Percentiles rank a stretch among this genome's conserved stretches.
Conservation (phyloP, 306 rosid genomes). For the Luffa acutangula region DNA sequence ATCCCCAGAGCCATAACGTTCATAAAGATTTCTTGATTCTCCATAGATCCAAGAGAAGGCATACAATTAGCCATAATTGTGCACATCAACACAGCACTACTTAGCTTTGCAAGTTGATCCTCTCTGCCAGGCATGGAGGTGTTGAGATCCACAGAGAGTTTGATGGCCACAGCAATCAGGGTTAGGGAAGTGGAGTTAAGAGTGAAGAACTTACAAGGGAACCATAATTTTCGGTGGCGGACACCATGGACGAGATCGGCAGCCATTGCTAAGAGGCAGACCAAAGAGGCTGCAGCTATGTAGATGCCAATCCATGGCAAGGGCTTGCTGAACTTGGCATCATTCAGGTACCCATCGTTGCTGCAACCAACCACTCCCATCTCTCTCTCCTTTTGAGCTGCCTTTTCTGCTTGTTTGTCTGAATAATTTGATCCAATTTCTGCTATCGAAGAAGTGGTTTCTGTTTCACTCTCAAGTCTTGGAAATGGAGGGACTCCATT, state of each 20-base stretch:
- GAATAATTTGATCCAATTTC: not conserved
- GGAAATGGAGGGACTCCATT: not conserved
- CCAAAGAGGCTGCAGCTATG: conserved; percentile 61
- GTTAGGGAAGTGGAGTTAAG: conserved; percentile 77
- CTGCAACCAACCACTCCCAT: conserved; percentile 50
- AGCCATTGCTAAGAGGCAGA: conserved; percentile 48
- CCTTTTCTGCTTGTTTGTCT: not conserved
- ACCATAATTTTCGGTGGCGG: conserved; percentile 54
- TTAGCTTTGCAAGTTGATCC: conserved; percentile 77
- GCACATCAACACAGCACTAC: conserved; percentile 61
- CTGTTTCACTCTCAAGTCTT: not conserved
- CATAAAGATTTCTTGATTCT: conserved; percentile 44
- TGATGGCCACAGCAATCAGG: conserved; percentile 46
- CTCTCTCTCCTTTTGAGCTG: not conserved
- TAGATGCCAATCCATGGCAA: conserved; percentile 92
- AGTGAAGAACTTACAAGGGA: conserved; percentile 59
- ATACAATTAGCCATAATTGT: conserved; percentile 62
- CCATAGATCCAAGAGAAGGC: conserved; percentile 79
- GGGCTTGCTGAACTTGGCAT: conserved; percentile 53
- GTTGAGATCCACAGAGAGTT: conserved; percentile 67
- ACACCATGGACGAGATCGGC: conserved; percentile 48
- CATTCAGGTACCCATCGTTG: conserved; percentile 41
- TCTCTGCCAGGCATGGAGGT: conserved; percentile 67
- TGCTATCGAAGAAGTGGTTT: not conserved
- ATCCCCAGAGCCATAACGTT: conserved; percentile 63